phyloP scores from a whole-genome alignment of 2,329 filamentous ascomycete genomes.

The Beauveria varroae region DNA sequence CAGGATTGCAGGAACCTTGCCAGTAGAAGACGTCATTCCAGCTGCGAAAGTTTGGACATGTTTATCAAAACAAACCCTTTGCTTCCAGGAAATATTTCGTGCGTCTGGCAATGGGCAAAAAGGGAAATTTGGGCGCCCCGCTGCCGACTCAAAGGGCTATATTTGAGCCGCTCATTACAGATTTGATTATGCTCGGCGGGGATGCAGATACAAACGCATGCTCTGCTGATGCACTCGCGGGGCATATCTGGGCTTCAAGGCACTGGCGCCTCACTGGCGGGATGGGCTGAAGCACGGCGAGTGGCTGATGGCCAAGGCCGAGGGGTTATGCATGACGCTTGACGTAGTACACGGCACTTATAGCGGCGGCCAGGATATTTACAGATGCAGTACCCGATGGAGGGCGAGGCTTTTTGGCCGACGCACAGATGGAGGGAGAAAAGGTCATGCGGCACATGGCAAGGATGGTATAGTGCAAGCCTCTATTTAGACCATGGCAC shows the following conservation, averaged over 20 bases:
- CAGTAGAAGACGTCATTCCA: constrained; percentile 23
- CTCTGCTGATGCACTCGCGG: constrained; percentile 42
- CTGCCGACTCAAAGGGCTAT: constrained; percentile 17
- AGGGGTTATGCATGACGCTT: constrained; percentile 30
- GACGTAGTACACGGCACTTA: constrained; percentile 28
- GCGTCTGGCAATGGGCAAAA: constrained; percentile 33
- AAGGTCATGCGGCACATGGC: constrained; percentile 14
- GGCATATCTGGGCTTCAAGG: constrained; percentile 35
- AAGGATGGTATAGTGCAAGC: not conserved
- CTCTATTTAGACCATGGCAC: constrained; percentile 1
- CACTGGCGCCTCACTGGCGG: constrained; percentile 41
- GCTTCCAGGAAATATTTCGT: constrained; percentile 39
- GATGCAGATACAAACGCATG: constrained; percentile 49
- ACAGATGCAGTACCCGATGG: constrained; percentile 23
- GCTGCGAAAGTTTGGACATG: constrained; percentile 32
- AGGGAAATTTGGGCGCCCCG: constrained; percentile 10
- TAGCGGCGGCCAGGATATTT: not conserved
- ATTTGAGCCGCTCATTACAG: constrained; percentile 40
- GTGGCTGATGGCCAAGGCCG: constrained; percentile 38
- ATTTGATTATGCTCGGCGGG: constrained; percentile 39
- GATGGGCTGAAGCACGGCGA: constrained; percentile 36
- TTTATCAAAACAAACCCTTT: constrained; percentile 30
- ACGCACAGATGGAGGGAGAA: constrained; percentile 30
- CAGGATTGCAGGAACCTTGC: constrained; percentile 26
- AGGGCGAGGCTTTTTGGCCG: constrained; percentile 26